phyloP scores from a whole-genome alignment of 2,329 filamentous ascomycete genomes.

The Cordyceps fumosorosea region DNA sequence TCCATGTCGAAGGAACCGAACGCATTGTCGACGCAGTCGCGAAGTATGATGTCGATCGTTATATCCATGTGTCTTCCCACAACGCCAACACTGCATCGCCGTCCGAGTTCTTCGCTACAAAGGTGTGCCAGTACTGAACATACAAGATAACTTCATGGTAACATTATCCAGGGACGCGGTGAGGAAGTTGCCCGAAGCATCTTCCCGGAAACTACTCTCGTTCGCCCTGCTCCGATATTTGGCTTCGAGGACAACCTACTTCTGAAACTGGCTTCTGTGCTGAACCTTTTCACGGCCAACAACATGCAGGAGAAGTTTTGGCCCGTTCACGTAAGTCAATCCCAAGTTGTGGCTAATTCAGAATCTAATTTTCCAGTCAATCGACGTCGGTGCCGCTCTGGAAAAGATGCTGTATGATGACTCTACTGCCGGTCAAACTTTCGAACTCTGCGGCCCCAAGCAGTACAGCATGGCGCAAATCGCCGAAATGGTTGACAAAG shows the following conservation, averaged over 20 bases:
- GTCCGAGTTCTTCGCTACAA: slow-evolving; percentile 87
- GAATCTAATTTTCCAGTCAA: slow-evolving; percentile 49
- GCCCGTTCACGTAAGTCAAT: slow-evolving; percentile 71
- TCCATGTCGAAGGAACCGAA: slow-evolving; percentile 87
- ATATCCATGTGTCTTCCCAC: slow-evolving; percentile 93
- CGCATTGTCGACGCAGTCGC: slow-evolving; percentile 90
- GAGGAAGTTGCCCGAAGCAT: slow-evolving; percentile 81
- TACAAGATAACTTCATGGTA: slow-evolving; percentile 5
- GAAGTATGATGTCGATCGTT: slow-evolving; percentile 97
- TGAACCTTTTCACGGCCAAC: slow-evolving; percentile 84
- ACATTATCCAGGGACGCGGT: slow-evolving; percentile 55
- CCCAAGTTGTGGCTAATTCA: neutral
- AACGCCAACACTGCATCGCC: slow-evolving; percentile 75
- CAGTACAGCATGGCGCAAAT: slow-evolving; percentile 88
- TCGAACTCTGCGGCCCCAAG: slow-evolving; percentile 88
- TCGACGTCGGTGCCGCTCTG: slow-evolving; percentile 83
- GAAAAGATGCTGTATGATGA: slow-evolving; percentile 90
- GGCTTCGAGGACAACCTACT: slow-evolving; percentile 92
- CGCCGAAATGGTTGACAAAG: slow-evolving; percentile 77
- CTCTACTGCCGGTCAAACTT: slow-evolving; percentile 82
- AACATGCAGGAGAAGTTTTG: slow-evolving; percentile 86
- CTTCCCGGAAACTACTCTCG: slow-evolving; percentile 95
- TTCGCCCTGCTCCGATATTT: slow-evolving; percentile 87
- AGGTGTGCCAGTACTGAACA: slow-evolving; percentile 44
- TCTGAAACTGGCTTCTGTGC: slow-evolving; percentile 71